Base-by-base conservation (phyloP, 176 grass and related monocot genomes). In the Oryza glaberrima region DNA sequence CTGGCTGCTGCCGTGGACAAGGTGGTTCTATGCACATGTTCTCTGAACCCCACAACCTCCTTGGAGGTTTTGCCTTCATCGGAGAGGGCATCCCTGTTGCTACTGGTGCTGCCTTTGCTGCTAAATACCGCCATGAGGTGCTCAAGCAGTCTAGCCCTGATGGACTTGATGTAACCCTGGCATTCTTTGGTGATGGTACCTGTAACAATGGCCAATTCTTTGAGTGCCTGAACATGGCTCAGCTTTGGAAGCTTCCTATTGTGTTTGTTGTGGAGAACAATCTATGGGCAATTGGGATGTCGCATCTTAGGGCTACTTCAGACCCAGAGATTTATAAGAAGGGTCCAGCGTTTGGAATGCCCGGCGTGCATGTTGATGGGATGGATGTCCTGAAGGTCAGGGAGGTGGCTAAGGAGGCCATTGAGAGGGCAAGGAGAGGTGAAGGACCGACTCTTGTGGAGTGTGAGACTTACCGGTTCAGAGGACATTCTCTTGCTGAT, bases 11-110 rank as follows among this genome's bases (percentile, higher is more conserved):
- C 72, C 96, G 93, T 15, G 93, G 96, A 26, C 93, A 98, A 88
- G 96, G 96, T 14, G 96, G 96, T 19, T 98, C 96, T 67, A 98
- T 95, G 96, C 96, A 98, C 86, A 98, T 98, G 96, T 98, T 98
- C 83, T 98, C 93, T 73, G 90, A 83, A 22, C 72, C 81, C n/a
- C 89, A 95, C 69, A 98, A 98, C 69, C 28, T 98, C 82, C 93
- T 98, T 4, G 96, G 96, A 52, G 96, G 96, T 17, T 98, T 95
- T 77, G 96, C 93, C 41, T 98, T 98, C 78, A 98, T 95, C 2
- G 96, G 96, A 11, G 96, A 98, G 74, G 96, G 96, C 49, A 98
- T 98, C 73, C 96, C 96, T 6, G 88, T 98, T 8, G 93, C 96
- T 58, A 95, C 93, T 75, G 96, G 96, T 47, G 96, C 96, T 17